Evolutionary conservation across 495 filamentous ascomycete species (phyloP).

Genomic region (Lophium mytilinum): DNA sequence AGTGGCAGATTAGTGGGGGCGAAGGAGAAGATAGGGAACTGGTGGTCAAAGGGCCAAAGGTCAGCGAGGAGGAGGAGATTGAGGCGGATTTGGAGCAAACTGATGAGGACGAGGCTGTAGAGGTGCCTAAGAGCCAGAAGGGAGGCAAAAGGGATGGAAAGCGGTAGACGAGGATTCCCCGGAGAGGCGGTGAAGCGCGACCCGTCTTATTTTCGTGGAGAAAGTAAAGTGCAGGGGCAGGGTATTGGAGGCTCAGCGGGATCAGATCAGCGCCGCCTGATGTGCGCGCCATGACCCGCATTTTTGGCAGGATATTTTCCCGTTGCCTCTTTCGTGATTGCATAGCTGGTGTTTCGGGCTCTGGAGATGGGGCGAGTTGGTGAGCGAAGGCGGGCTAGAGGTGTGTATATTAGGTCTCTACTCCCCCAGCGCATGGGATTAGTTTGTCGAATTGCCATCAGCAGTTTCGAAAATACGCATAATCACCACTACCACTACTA

Average conservation of each 20-base stretch:
- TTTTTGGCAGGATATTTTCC: no score
- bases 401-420: no score
- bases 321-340: no score
- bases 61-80: conserved; percentile 36
- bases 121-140: not conserved
- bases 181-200: not conserved
- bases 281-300: no score
- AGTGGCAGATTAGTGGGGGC: conserved; percentile 91
- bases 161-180: conserved; percentile 8
- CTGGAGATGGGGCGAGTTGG: no score
- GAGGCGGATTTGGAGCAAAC: conserved; percentile 23
- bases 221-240: not conserved
- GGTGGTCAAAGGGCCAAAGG: conserved; percentile 1
- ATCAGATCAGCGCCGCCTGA: not conserved
- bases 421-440: no score
- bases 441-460: no score
- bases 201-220: not conserved
- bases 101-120: conserved; percentile 16
- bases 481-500: no score
- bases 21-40: conserved; percentile 9
- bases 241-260: not conserved
- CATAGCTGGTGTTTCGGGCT: no score
- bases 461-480: no score
- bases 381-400: no score
- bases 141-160: conserved; percentile 8